A percentile compares a stretch with the other conserved stretches of the same genome.
These are phyloP conservation scores for Talaromyces pinophilus DNA, from an alignment of 2,329 filamentous ascomycete species.

Conservation along the genomic window DNA sequence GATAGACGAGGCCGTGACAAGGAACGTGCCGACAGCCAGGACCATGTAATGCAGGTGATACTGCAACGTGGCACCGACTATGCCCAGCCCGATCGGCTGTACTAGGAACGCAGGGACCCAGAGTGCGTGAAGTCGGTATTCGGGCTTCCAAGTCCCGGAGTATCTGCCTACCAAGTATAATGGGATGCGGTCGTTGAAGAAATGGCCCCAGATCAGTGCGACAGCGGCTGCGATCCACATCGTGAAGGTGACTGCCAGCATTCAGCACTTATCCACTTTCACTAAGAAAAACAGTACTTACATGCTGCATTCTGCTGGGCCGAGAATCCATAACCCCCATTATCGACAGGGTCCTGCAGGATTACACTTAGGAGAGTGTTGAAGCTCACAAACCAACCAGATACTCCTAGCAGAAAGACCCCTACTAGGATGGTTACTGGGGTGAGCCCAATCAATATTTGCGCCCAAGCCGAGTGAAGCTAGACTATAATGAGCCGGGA, in stretches of 20 bases:
- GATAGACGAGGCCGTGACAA: constrained; percentile 9
- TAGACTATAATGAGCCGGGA: background rate
- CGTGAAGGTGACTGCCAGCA: constrained; percentile 16
- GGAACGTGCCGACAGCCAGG: constrained; percentile 17
- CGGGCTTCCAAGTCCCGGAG: constrained; percentile 21
- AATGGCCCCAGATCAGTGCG: constrained; percentile 18
- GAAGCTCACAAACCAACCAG: constrained; percentile 21
- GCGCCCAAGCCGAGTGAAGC: constrained; percentile 13
- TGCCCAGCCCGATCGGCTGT: constrained; percentile 15
- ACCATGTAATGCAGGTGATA: constrained; percentile 24
- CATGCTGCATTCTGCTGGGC: constrained; percentile 19
- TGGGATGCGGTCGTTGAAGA: constrained; percentile 22
- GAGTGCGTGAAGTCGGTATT: constrained; percentile 21
- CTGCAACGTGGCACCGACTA: constrained; percentile 15
- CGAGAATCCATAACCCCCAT: constrained; percentile 20
- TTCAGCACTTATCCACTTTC: background rate
- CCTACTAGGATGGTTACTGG: constrained; percentile 16
- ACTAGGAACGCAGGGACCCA: constrained; percentile 18
- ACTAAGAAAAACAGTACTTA: background rate
- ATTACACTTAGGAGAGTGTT: constrained; percentile 22
- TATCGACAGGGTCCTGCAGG: constrained; percentile 10
- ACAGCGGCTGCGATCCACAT: constrained; percentile 20
- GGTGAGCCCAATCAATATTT: constrained; percentile 19
- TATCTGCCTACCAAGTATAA: constrained; percentile 8
- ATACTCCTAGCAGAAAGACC: constrained; percentile 9